Base-by-base conservation (phyloP, 495 filamentous ascomycete genomes). In the Venustampulla echinocandica region DNA sequence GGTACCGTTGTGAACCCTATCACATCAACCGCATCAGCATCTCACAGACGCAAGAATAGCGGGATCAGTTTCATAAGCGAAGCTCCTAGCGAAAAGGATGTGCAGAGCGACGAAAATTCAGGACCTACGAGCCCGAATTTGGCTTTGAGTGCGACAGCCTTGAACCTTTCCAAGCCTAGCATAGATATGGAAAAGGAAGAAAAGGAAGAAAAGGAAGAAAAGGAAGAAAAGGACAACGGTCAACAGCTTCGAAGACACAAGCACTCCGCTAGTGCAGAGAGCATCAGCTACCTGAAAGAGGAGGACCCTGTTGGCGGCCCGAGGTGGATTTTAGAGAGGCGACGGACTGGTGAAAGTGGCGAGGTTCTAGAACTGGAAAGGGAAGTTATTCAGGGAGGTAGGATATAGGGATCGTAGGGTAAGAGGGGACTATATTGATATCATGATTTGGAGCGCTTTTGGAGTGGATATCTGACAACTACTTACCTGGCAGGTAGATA, bases 291-390 rank as follows among this genome's bases (percentile, higher is more conserved):
- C 50, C 61, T 61, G 17, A 68, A 69, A 44, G 71, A 71, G 49
- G 50, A 53, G n/a, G 69, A 68, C 42, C 68, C 70, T 22, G 67
- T 70, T 13, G 62, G 62, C 17, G 69, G 69, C 18, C 70, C 70
- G 44, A 62, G 70, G 40, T 80, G 77, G 77, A 66, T 78, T 2
- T 59, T 79, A 33, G 77, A 80, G 59, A 65, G 74, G 41, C 63
- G 75, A 24, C 62, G 75, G 39, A 74, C 70, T 4, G 62, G 56
- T 3, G 74, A 78, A 52, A 67, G 60, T 38, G 76, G 75, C 2
- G 73, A 73, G 53, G 61, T 74, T 21, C 71, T 76, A 56, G 50
- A 75, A 9, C 34, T 66, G 30, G 65, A 61, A 21, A 45, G 68
- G 27, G 64, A 64, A 43, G 53, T 67, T 17, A 42, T 71, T 24